phyloP scores from a whole-genome alignment of 2,329 filamentous ascomycete genomes.

The Coniochaeta sp. region DNA sequence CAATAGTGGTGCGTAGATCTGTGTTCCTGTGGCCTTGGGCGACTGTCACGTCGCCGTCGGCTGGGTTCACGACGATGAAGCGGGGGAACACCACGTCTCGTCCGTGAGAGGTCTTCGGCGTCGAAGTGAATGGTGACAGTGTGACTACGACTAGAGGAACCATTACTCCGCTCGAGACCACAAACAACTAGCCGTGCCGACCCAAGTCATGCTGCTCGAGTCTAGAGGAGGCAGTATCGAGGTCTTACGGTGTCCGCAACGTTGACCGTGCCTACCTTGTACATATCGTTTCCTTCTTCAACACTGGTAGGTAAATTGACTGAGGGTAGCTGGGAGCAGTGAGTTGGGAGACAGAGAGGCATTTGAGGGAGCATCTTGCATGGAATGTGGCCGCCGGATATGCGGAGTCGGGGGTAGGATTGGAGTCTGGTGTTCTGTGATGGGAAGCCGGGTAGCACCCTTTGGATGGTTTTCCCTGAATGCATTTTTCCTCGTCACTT shows the following conservation, averaged over 20 bases:
- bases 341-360: background rate
- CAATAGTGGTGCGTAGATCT: slow-evolving; percentile 18
- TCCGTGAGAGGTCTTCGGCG: too few relatives aligned
- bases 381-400: background rate
- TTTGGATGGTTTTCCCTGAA: background rate
- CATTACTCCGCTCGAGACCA: too few relatives aligned
- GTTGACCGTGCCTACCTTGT: too few relatives aligned
- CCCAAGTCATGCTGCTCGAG: too few relatives aligned
- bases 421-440: slow-evolving; percentile 10
- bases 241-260: too few relatives aligned
- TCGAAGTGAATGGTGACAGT: too few relatives aligned
- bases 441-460: background rate
- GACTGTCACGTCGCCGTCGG: background rate
- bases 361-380: background rate
- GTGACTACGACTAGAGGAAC: too few relatives aligned
- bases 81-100: too few relatives aligned
- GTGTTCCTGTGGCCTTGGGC: background rate
- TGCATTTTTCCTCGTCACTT: background rate
- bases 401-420: too few relatives aligned
- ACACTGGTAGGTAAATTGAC: background rate
- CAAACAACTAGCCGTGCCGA: too few relatives aligned
- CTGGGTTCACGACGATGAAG: background rate
- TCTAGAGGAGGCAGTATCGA: too few relatives aligned
- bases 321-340: background rate
- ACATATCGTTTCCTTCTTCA: background rate